These are phyloP conservation scores for Hypholoma sublateritium DNA, from an alignment of 768 basidiomycete species.

Conservation along the genomic window DNA sequence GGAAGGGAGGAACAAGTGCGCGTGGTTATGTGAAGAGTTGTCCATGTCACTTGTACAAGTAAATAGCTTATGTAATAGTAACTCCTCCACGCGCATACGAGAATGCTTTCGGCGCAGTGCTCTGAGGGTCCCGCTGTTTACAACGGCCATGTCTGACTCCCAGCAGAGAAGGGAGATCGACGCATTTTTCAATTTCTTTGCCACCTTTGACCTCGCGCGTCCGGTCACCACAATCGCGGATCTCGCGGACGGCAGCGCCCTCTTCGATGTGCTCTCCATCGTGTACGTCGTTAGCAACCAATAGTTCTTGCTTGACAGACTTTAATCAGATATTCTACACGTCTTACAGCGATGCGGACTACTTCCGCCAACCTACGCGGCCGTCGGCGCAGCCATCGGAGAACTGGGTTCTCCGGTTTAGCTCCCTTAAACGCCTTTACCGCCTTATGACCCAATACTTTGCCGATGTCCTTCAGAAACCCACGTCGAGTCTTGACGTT, in stretches of 20 bases:
- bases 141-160: constrained; percentile 32
- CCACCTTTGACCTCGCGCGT: constrained; percentile 66
- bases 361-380: constrained; percentile 68
- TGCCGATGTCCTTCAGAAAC: constrained; percentile 79
- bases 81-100: neutral
- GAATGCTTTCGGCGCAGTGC: neutral
- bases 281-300: constrained; percentile 47
- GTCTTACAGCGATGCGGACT: constrained; percentile 64
- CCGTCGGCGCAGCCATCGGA: constrained; percentile 65
- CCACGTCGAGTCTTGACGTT: constrained; percentile 75
- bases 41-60: neutral
- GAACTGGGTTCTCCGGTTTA: constrained; percentile 90
- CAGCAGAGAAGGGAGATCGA: constrained; percentile 62
- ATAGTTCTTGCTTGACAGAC: neutral
- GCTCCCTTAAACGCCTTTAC: constrained; percentile 80
- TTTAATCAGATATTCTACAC: neutral
- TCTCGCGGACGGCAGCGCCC: constrained; percentile 77
- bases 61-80: constrained; percentile 5
- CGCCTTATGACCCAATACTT: constrained; percentile 89
- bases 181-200: constrained; percentile 81
- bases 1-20: constrained; percentile 16
- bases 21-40: constrained; percentile 16
- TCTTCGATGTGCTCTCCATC: constrained; percentile 72
- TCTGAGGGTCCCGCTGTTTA: neutral
- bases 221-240: constrained; percentile 64